Base-by-base conservation (phyloP, 2,329 filamentous ascomycete species). In the Cryphonectria naterciae region DNA sequence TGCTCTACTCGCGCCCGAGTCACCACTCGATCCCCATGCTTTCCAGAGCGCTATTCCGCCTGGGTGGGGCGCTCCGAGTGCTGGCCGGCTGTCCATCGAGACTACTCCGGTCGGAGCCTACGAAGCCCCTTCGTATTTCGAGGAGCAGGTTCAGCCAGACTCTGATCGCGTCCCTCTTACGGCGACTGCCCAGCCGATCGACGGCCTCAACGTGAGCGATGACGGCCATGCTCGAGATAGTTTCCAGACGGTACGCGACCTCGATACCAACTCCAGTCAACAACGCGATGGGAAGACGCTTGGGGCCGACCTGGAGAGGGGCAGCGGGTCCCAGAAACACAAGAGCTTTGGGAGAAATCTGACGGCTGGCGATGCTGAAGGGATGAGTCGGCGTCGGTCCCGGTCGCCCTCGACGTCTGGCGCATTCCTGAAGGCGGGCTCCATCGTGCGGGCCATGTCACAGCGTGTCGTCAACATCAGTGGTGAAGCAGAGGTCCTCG, bases 401-500 rank as follows among this genome's bases (percentile, higher is more conserved):
- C 84, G 91, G 54, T 89, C 91, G 1, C 84, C 88, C 2, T 91
- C 90, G 25, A 86, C 87, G 11, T 86, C 88, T 15, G 88, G 87
- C 37, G 91, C 92, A 25, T 80, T 95, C 67, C 88, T 87, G 35
- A 86, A 89, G 75, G 92, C 92, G 72, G 89, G 92, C 61, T 93
- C 92, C 11, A 93, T 94, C 76, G 89, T 95, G 81, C 88, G 92
- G 74, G 89, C 89, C 73, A 97, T 99, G 90, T 98, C 97, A 43
- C 95, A 98, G 83, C 93, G 96, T 84, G 95, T 99, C 69, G 96
- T 99, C 77, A 98, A 98, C 78, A 88, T 99, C 76, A 97, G 94
- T 81, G 97, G 97, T 78, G 96, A 98, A 77, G 92, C 91, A 5
- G 93, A 98, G 76, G 83, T 93, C 28, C 85, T 95, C 22, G 94